These are phyloP conservation scores for Camptophora hylomeconis DNA, from an alignment of 2,329 filamentous ascomycete genomes.

Conservation along the genomic window DNA sequence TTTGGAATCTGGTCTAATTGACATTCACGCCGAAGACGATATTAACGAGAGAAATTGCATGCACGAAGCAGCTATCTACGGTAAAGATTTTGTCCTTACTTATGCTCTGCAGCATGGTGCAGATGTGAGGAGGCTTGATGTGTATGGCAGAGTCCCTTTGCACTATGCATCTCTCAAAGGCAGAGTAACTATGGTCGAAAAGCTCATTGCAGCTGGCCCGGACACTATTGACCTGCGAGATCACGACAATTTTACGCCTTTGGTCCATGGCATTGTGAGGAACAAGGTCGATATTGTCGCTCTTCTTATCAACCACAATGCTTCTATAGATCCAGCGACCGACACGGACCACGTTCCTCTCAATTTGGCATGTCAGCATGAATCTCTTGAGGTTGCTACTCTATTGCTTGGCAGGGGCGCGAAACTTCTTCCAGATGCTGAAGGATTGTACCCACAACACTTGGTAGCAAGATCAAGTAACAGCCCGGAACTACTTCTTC, in stretches of 20 bases:
- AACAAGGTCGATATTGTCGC: slow-evolving; percentile 69
- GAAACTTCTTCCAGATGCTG: slow-evolving; percentile 79
- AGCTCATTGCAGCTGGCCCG: slow-evolving; percentile 54
- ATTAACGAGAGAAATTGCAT: slow-evolving; percentile 96
- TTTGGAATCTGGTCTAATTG: slow-evolving; percentile 67
- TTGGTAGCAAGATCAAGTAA: slow-evolving; percentile 82
- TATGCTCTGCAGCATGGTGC: slow-evolving; percentile 65
- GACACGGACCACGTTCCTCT: slow-evolving; percentile 87
- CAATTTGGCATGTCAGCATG: slow-evolving; percentile 90
- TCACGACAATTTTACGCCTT: slow-evolving; percentile 90
- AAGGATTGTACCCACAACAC: slow-evolving; percentile 94
- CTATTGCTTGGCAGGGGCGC: slow-evolving; percentile 71
- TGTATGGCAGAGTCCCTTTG: slow-evolving; percentile 83
- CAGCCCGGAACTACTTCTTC: slow-evolving; percentile 61
- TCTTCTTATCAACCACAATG: slow-evolving; percentile 60
- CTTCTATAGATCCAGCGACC: slow-evolving; percentile 73
- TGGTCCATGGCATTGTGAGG: slow-evolving; percentile 91
- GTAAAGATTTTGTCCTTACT: slow-evolving; percentile 63
- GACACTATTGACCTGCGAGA: slow-evolving; percentile 78
- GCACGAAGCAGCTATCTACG: slow-evolving; percentile 93
- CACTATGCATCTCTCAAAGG: slow-evolving; percentile 97
- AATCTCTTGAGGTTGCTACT: slow-evolving; percentile 70
- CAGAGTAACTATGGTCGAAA: slow-evolving; percentile 66
- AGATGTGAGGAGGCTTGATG: slow-evolving; percentile 68
- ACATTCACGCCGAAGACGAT: slow-evolving; percentile 88